Conservation (phyloP, 768 basidiomycete genomes). For the Stropharia rugosoannulata region DNA sequence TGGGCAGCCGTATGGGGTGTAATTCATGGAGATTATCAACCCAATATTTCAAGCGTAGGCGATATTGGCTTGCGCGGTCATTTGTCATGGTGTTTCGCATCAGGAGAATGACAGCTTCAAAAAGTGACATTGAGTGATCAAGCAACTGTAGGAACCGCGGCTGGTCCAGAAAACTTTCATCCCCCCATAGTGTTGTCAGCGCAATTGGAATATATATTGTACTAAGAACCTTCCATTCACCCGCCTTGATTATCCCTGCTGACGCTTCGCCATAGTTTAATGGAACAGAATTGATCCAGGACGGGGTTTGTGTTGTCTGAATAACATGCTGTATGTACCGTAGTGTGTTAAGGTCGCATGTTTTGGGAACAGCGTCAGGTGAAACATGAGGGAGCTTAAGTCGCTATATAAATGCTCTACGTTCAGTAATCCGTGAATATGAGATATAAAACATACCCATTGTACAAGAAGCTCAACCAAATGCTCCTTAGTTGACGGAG, state of each 20-base stretch:
- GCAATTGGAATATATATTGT: conserved; percentile 31
- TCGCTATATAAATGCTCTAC: not conserved
- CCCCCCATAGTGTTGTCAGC: conserved; percentile 29
- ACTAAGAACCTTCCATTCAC: conserved; percentile 29
- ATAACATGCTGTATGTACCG: conserved; percentile 22
- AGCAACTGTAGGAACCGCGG: conserved; percentile 1
- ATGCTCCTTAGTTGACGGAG: too few relatives aligned
- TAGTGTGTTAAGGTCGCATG: not conserved
- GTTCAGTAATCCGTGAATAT: too few relatives aligned
- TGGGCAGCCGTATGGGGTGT: not conserved
- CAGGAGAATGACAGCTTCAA: conserved; percentile 5
- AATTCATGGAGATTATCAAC: not conserved
- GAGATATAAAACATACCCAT: too few relatives aligned
- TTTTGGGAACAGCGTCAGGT: conserved; percentile 1
- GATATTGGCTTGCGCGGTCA: not conserved
- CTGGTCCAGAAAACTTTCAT: not conserved
- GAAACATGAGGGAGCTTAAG: not conserved
- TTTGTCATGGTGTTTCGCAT: not conserved
- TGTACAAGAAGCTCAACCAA: too few relatives aligned
- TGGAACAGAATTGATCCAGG: conserved; percentile 27
- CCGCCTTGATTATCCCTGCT: conserved; percentile 32
- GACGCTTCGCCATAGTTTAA: conserved; percentile 21
- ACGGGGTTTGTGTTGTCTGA: conserved; percentile 16
- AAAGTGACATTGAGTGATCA: conserved; percentile 10
- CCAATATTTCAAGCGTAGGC: not conserved